These are phyloP conservation scores for Pythium aristosporum DNA, from an alignment of 352 stramenopile genomes.

Conservation along the genomic window DNA sequence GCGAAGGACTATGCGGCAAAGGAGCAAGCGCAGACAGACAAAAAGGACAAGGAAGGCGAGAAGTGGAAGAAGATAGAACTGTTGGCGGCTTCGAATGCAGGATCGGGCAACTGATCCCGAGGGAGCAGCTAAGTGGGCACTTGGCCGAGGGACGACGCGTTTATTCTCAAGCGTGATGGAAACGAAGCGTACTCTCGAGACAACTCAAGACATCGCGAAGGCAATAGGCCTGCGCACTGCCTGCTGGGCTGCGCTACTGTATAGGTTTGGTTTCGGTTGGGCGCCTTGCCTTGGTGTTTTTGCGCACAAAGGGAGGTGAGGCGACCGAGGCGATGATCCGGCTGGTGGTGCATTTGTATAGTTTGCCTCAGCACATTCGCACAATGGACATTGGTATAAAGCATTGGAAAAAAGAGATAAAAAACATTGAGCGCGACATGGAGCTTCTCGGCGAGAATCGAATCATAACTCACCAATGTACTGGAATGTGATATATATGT, in stretches of 20 bases:
- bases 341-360: conserved; percentile 36
- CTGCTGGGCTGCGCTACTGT: conserved; percentile 25
- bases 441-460: no score
- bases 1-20: conserved; percentile 84
- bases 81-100: conserved; percentile 76
- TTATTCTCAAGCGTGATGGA: conserved; percentile 8
- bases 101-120: conserved; percentile 32
- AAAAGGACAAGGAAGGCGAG: conserved; percentile 80
- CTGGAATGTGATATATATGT: neutral
- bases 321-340: conserved; percentile 7
- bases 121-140: conserved; percentile 12
- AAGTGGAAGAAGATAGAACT: conserved; percentile 94
- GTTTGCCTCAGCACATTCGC: conserved; percentile 29
- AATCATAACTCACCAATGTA: no score
- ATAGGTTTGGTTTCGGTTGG: conserved; percentile 24
- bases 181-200: conserved; percentile 5
- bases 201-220: conserved; percentile 16
- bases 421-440: neutral
- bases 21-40: conserved; percentile 63
- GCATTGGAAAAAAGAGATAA: conserved; percentile 20
- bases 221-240: conserved; percentile 28
- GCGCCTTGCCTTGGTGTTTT: conserved; percentile 1
- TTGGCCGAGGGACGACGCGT: neutral
- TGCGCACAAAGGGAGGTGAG: neutral
- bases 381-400: conserved; percentile 30